A percentile compares a stretch with the other conserved stretches of the same genome.
phyloP scores from a whole-genome alignment of 176 grass and related monocot species.

The Olyra latifolia region DNA sequence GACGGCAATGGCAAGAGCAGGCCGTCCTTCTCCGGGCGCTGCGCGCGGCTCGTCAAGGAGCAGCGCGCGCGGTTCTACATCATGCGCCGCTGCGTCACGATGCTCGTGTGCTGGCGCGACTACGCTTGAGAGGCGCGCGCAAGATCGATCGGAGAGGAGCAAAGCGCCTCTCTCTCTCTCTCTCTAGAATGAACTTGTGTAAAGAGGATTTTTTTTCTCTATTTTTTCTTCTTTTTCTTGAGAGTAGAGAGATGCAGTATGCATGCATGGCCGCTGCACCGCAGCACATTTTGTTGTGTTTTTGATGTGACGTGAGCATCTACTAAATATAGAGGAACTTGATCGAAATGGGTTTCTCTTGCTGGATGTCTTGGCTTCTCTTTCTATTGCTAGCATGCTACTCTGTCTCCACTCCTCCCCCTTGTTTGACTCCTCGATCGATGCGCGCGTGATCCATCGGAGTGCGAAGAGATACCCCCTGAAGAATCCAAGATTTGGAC shows the following conservation, averaged over 20 bases:
- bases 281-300: slow-evolving; percentile 17
- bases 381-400: neutral
- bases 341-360: neutral
- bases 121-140: slow-evolving; percentile 49
- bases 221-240: neutral
- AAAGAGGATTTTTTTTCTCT: slow-evolving; percentile 12
- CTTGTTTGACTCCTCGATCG: neutral
- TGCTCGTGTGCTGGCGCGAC: slow-evolving; percentile 90
- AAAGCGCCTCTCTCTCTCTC: neutral
- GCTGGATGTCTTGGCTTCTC: too few species aligned
- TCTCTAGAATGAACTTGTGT: slow-evolving; percentile 17
- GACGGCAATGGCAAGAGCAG: slow-evolving; percentile 21
- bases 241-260: slow-evolving; percentile 26
- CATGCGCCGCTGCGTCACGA: slow-evolving; percentile 89
- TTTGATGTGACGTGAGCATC: slow-evolving; percentile 8
- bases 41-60: slow-evolving; percentile 82
- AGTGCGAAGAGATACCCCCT: slow-evolving; percentile 30
- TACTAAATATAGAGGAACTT: neutral
- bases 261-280: neutral
- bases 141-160: neutral
- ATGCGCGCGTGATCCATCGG: slow-evolving; percentile 18
- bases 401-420: neutral
- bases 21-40: slow-evolving; percentile 75
- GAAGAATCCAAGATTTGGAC: neutral
- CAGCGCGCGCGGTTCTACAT: slow-evolving; percentile 91